Evolutionary conservation across 2,329 filamentous ascomycete genomes (phyloP), one percentile per base, ranked within the genome.

Genomic region (Karstenula rhodostoma): DNA sequence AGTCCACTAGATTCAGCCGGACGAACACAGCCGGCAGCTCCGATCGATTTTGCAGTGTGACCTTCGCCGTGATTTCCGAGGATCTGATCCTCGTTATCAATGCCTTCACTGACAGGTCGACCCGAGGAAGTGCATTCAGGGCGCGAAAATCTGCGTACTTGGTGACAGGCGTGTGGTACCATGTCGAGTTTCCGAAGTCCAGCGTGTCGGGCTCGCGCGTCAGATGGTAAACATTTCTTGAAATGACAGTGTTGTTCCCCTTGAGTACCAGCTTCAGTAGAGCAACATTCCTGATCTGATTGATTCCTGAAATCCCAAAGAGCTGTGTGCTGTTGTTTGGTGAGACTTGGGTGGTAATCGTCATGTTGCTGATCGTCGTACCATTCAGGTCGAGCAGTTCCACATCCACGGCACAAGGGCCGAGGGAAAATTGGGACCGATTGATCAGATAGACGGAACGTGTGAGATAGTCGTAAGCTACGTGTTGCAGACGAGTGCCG

Each of bases 161-260:
- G 0, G 78, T 81, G 0, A 88, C 84, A 0, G 86, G 86, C 0
- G 87, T 89, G 63, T 81, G 77, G 62, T 83, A 88, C 86, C 86
- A 90, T 1, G 81, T 83, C 3, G 86, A 87, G 1, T 81, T 77
- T 0, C 79, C 75, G 86, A 87, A 89, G 61, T 85, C 78, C 5
- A 89, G 71, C 0, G 69, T 72, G 65, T 89, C 87, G 0, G 77
- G 58, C 0, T 74, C 72, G 0, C 74, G 70, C 1, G 83, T 68
- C 0, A 89, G 64, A 86, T 87, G 89, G 77, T 89, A 89, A 0
- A 87, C 83, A 63, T 87, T 89, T 1, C 85, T 79, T 61, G 84
- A 87, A 2, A 89, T 64, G 0, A 77, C 64, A 1, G 69, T 67
- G 1, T 58, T 33, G n/a, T 19, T 33, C 32, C 83, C 77, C 0